Base-by-base conservation (phyloP, 495 filamentous ascomycete species). In the Cryomyces minteri region DNA sequence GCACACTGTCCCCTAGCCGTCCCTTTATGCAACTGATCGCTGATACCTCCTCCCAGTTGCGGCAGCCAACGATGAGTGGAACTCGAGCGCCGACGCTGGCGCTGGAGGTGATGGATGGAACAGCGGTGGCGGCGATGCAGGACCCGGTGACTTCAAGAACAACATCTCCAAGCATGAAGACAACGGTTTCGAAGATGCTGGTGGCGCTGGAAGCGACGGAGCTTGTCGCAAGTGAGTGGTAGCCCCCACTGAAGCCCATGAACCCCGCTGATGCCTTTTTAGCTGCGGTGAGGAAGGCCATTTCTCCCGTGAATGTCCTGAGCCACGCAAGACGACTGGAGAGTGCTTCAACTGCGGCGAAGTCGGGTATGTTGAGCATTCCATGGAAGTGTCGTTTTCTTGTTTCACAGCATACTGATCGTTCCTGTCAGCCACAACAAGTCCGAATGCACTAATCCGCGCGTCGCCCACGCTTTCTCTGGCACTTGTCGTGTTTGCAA, bases 291-390 rank as follows among this genome's bases (percentile, higher is more conserved):
- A 61, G 8, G 46, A 58, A 11, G 72, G 65, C 25, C 77, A 81
- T 49, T 71, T 76, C 49, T 68, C 73, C 36, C 70, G 73, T 32
- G 67, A 77, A 28, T 80, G 76, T 50, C 66, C 69, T 1, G 62
- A 72, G 32, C 66, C 64, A 43, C 62, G 65, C 14, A 61, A 65
- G 49, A 59, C 59, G 11, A 63, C 52, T 32, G 67, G 66, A 28
- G 71, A 66, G 32, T 93, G 84, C 64, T 92, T 76, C 70, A 87
- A 85, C 56, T 93, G 85, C 50, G 82, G 79, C 33, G 61, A 85
- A 54, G 60, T 68, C 47, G 82, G 81, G 80, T 80, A 18, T 2
- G 40, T 30, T 0, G 25, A 9, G 9, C 12, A 14, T 38, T 3
- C 34, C 9, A 46, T 34, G 30, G 10, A 11, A 32, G 12, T 32